Percentiles rank a stretch among this genome's conserved stretches.
Conservation (phyloP, 768 basidiomycete genomes). For the Trametes cubensis region DNA sequence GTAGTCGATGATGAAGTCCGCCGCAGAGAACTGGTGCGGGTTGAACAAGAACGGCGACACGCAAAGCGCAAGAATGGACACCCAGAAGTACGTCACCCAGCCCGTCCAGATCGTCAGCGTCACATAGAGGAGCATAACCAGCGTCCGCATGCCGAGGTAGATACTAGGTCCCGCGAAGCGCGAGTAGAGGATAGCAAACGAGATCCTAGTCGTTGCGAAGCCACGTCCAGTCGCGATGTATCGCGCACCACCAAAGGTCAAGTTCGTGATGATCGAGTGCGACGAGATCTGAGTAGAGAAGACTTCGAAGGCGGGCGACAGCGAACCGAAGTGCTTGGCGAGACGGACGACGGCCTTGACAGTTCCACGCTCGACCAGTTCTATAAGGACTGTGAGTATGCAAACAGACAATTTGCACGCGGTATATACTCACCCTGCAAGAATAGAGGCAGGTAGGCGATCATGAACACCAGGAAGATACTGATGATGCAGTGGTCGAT, state of each 20-base stretch:
- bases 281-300: slow-evolving; percentile 99
- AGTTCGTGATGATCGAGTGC: slow-evolving; percentile 94
- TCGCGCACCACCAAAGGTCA: slow-evolving; percentile 96
- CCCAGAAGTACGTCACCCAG: slow-evolving; percentile 97
- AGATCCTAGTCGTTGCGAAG: slow-evolving; percentile 94
- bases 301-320: slow-evolving; percentile 96
- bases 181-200: slow-evolving; percentile 94
- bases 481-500: slow-evolving; percentile 95
- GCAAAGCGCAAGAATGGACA: slow-evolving; percentile 90
- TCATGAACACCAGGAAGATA: slow-evolving; percentile 98
- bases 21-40: slow-evolving; percentile 98
- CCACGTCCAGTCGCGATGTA: slow-evolving; percentile 99
- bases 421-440: slow-evolving; percentile 71
- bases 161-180: slow-evolving; percentile 99
- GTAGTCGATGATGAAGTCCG: slow-evolving; percentile 97
- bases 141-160: slow-evolving; percentile 92
- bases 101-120: slow-evolving; percentile 91
- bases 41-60: slow-evolving; percentile 98
- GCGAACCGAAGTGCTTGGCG: slow-evolving; percentile 90
- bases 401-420: neutral
- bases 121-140: slow-evolving; percentile 92
- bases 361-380: slow-evolving; percentile 94
- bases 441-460: slow-evolving; percentile 92
- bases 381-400: slow-evolving; percentile 45
- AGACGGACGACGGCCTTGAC: slow-evolving; percentile 89